phyloP scores from a whole-genome alignment of 257 asterid genomes.

The Solanum medicagineum region DNA sequence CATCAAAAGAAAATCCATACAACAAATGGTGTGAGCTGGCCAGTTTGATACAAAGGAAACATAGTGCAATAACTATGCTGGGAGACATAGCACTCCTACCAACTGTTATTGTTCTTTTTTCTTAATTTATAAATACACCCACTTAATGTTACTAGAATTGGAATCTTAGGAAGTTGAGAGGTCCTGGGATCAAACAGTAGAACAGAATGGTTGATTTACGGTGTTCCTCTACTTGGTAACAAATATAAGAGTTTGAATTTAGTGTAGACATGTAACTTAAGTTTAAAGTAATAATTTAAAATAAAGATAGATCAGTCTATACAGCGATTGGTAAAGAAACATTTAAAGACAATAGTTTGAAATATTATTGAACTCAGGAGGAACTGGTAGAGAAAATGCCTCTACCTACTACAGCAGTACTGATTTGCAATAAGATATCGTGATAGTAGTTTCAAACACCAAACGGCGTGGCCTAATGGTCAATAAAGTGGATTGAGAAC shows the following conservation, averaged over 20 bases:
- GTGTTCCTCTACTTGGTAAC: not conserved
- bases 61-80: not conserved
- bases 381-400: not conserved
- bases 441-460: not conserved
- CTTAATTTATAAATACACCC: not conserved
- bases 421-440: not conserved
- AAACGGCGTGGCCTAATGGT: not conserved
- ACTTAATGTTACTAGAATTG: not conserved
- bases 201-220: not conserved
- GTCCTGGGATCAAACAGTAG: not conserved
- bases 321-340: not conserved
- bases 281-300: not conserved
- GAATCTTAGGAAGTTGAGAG: not conserved
- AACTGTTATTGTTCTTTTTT: too few species aligned
- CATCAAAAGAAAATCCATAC: not conserved
- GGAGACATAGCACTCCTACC: not conserved
- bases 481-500: not conserved
- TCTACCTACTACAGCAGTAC: not conserved
- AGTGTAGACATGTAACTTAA: not conserved
- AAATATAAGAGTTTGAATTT: not conserved
- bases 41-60: not conserved
- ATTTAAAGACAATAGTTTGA: not conserved
- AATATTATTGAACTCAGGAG: not conserved
- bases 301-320: not conserved
- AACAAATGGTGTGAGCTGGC: not conserved